Evolutionary conservation across 2,329 filamentous ascomycete species (phyloP).

Genomic region (Apiospora hydei): DNA sequence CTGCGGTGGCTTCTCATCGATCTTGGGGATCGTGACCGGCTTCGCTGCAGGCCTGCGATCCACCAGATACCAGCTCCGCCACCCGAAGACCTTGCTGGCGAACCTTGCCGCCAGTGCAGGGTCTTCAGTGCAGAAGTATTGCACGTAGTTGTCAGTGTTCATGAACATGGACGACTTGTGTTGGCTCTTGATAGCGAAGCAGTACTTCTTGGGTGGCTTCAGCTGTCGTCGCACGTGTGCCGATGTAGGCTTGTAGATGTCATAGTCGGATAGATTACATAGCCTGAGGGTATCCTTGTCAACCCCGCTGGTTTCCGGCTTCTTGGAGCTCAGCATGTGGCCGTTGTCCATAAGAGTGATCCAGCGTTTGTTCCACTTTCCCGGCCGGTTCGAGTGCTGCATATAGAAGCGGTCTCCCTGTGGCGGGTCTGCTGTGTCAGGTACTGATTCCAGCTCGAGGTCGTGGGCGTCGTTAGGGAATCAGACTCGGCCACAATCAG

Average conservation of each 20-base stretch:
- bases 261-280: conserved; percentile 90
- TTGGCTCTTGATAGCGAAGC: conserved; percentile 90
- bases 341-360: conserved; percentile 78
- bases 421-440: conserved; percentile 65
- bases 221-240: conserved; percentile 73
- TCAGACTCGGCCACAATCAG: conserved; percentile 72
- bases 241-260: conserved; percentile 82
- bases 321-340: conserved; percentile 77
- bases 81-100: conserved; percentile 74
- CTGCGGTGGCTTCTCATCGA: conserved; percentile 40
- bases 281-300: conserved; percentile 74
- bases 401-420: conserved; percentile 73
- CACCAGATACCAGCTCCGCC: conserved; percentile 92
- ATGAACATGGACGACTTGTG: conserved; percentile 86
- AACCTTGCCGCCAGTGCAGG: conserved; percentile 70
- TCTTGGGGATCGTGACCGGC: conserved; percentile 38
- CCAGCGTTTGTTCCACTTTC: conserved; percentile 89
- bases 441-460: conserved; percentile 71
- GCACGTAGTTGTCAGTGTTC: conserved; percentile 84
- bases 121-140: conserved; percentile 89
- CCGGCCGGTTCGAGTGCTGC: conserved; percentile 80
- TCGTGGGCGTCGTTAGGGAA: conserved; percentile 61
- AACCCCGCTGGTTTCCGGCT: conserved; percentile 60
- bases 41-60: conserved; percentile 61
- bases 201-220: conserved; percentile 84